phyloP scores from a whole-genome alignment of 805 yeast species.

The Zygosaccharomyces gambellarensis region DNA sequence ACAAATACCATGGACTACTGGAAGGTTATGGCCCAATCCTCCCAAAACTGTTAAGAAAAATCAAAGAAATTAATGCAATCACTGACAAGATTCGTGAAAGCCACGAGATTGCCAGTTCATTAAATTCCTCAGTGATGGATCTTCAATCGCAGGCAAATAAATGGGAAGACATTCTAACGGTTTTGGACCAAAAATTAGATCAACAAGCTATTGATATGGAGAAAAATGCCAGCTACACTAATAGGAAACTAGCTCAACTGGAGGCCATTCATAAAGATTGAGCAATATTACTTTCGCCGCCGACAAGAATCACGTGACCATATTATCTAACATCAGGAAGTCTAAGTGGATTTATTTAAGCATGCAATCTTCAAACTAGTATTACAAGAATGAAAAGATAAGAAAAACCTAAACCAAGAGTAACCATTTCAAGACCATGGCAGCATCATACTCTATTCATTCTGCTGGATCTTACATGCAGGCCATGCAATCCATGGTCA shows the following conservation, averaged over 20 bases:
- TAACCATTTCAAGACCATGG: slow-evolving; percentile 41
- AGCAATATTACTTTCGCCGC: neutral
- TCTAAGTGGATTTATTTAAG: neutral
- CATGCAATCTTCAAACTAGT: neutral
- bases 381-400: too few relatives aligned
- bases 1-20: slow-evolving; percentile 17
- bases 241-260: slow-evolving; percentile 2
- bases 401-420: neutral
- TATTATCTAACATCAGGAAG: neutral
- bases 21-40: slow-evolving; percentile 19
- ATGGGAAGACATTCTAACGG: slow-evolving; percentile 28
- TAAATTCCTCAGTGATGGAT: slow-evolving; percentile 19
- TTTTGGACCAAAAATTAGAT: slow-evolving; percentile 18
- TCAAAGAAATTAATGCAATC: slow-evolving; percentile 25
- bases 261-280: neutral
- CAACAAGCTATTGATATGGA: slow-evolving; percentile 8
- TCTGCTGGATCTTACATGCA: slow-evolving; percentile 74
- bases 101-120: slow-evolving; percentile 15
- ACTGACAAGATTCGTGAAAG: slow-evolving; percentile 20
- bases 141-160: slow-evolving; percentile 23
- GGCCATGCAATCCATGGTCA: slow-evolving; percentile 72
- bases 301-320: neutral
- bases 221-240: slow-evolving; percentile 1
- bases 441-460: slow-evolving; percentile 47
- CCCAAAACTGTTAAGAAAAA: slow-evolving; percentile 27